A percentile compares a stretch with the other conserved stretches of the same genome.
These are phyloP conservation scores for Pseudocercospora pini-densiflorae DNA, from an alignment of 2,329 filamentous ascomycete species.

Conservation along the genomic window DNA sequence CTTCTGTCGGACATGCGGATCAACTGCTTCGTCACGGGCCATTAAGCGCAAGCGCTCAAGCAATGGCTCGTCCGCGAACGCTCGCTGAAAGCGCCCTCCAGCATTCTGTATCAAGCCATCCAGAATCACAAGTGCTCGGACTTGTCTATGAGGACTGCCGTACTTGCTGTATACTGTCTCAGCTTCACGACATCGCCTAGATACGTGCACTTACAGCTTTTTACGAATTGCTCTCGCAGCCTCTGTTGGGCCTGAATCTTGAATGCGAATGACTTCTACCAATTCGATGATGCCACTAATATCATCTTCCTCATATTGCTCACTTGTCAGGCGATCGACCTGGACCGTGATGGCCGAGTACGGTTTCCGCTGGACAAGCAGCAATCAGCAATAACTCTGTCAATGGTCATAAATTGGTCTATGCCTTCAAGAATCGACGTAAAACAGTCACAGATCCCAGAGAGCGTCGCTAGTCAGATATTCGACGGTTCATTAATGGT, in stretches of 20 bases:
- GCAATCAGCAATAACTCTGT: neutral
- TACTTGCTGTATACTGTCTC: slow-evolving; percentile 70
- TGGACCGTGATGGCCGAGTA: slow-evolving; percentile 94
- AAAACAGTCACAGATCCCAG: neutral
- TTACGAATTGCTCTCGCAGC: slow-evolving; percentile 91
- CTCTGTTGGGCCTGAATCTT: slow-evolving; percentile 83
- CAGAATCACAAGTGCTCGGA: slow-evolving; percentile 84
- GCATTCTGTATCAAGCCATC: slow-evolving; percentile 96
- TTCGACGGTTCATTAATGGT: no score
- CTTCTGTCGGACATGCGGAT: slow-evolving; percentile 84
- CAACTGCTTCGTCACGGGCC: slow-evolving; percentile 81
- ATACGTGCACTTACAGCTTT: slow-evolving; percentile 69
- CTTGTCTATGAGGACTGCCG: slow-evolving; percentile 88
- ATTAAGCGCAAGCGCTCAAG: slow-evolving; percentile 89
- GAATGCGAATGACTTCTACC: slow-evolving; percentile 90
- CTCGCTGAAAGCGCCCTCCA: slow-evolving; percentile 81
- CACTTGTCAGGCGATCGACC: slow-evolving; percentile 86
- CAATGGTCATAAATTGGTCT: neutral
- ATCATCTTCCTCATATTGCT: slow-evolving; percentile 89
- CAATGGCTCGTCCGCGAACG: slow-evolving; percentile 87
- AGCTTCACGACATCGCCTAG: neutral
- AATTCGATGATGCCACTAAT: slow-evolving; percentile 90
- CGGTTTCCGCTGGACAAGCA: slow-evolving; percentile 70
- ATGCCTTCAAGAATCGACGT: neutral
- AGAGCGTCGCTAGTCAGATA: neutral